phyloP scores from a whole-genome alignment of 805 yeast species.

The Monosporozyma aquatica region DNA sequence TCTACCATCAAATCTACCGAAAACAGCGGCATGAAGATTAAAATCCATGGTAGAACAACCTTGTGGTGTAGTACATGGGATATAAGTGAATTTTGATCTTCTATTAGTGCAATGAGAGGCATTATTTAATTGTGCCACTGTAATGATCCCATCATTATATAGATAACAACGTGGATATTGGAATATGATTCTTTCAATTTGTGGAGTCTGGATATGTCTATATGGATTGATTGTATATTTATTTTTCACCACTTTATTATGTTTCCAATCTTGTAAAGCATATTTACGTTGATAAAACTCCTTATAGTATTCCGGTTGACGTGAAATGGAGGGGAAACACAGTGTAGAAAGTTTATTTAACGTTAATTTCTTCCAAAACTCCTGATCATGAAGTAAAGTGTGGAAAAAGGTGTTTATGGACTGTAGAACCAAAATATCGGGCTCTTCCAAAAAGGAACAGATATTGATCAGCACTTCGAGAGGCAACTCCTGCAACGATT shows the following conservation, averaged over 20 bases:
- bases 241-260: constrained; percentile 28
- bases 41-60: constrained; percentile 32
- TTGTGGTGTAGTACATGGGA: constrained; percentile 32
- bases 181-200: constrained; percentile 26
- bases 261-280: constrained; percentile 28
- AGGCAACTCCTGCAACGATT: constrained; percentile 24
- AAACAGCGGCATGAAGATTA: constrained; percentile 27
- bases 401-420: constrained; percentile 26
- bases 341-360: constrained; percentile 22
- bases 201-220: constrained; percentile 11
- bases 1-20: constrained; percentile 32
- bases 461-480: constrained; percentile 31
- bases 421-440: constrained; percentile 29
- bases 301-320: constrained; percentile 28
- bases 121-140: constrained; percentile 22
- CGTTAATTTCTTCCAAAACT: constrained; percentile 36
- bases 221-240: constrained; percentile 26
- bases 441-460: constrained; percentile 31
- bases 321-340: constrained; percentile 32
- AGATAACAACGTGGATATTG: constrained; percentile 30
- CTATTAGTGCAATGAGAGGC: constrained; percentile 5
- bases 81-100: constrained; percentile 26
- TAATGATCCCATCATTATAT: constrained; percentile 30
- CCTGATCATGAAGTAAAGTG: constrained; percentile 32
- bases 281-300: constrained; percentile 29